phyloP scores from a whole-genome alignment of 1,284 basidiomycete genomes.

The Ganoderma sp. region DNA sequence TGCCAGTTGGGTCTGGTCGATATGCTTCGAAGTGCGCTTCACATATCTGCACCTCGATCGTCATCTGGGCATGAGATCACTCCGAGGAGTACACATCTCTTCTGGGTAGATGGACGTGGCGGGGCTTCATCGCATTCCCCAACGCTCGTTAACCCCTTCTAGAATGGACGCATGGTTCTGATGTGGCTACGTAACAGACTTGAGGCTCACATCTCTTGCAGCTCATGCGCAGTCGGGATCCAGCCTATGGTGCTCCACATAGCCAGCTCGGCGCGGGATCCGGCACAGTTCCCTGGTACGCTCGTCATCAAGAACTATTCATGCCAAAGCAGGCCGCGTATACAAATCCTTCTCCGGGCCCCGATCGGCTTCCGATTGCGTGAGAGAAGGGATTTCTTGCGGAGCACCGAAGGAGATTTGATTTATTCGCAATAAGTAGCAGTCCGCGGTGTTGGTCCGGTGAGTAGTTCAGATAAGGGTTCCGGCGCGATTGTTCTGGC shows the following conservation, averaged over 20 bases:
- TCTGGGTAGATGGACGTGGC: not conserved
- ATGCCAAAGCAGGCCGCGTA: not conserved
- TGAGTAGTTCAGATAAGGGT: not conserved
- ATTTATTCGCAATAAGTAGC: too few relatives aligned
- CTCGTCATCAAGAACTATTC: not conserved
- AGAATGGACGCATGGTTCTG: not conserved
- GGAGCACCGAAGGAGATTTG: not conserved
- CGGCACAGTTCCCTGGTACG: not conserved
- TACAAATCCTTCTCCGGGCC: not conserved
- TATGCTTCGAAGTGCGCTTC: not conserved
- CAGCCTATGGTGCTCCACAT: too few relatives aligned
- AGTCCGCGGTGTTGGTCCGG: not conserved
- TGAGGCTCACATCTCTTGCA: too few relatives aligned
- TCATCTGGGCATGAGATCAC: not conserved
- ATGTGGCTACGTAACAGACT: not conserved
- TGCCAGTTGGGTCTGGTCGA: not conserved
- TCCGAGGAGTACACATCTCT: not conserved
- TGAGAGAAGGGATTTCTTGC: not conserved
- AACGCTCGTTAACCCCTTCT: not conserved
- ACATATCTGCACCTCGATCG: not conserved
- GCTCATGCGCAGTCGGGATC: too few relatives aligned
- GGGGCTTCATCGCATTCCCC: too few relatives aligned
- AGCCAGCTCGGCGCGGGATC: not conserved
- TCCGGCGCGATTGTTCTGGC: not conserved
- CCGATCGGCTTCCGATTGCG: not conserved